A percentile compares a stretch with the other conserved stretches of the same genome.
phyloP scores from a whole-genome alignment of 2,329 filamentous ascomycete species.

The Epichloe brachyelytri region DNA sequence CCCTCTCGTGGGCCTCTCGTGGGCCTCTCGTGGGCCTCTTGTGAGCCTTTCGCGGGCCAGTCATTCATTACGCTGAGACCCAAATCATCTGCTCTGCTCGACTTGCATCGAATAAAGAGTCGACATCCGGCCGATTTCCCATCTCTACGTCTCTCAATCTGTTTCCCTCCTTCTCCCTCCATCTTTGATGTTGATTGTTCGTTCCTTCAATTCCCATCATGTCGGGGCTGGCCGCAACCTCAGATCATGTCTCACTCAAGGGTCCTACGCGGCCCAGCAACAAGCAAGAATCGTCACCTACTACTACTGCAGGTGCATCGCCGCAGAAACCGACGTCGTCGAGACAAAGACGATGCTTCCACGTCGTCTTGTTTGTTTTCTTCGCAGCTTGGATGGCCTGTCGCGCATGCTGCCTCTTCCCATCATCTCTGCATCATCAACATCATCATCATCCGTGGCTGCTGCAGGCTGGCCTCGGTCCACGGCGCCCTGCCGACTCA shows the following conservation, averaged over 20 bases:
- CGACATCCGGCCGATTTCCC: neutral
- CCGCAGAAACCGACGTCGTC: neutral
- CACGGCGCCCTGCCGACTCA: neutral
- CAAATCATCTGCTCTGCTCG: neutral
- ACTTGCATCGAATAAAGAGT: neutral
- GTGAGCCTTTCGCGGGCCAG: too few relatives aligned
- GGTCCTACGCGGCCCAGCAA: neutral
- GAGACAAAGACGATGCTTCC: neutral
- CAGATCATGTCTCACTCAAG: neutral
- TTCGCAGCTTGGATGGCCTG: neutral
- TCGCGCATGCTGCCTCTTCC: neutral
- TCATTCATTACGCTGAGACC: neutral
- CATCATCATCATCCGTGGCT: too few relatives aligned
- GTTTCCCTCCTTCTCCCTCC: neutral
- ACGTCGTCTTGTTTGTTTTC: neutral
- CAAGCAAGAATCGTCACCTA: neutral
- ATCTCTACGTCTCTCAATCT: too few relatives aligned
- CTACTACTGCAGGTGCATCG: neutral
- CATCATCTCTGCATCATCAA: neutral
- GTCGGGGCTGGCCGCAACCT: neutral
- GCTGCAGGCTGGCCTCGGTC: neutral
- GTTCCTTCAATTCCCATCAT: neutral
- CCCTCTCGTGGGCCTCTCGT: neutral
- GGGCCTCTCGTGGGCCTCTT: neutral
- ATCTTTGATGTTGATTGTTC: neutral